Percentiles rank a stretch among this genome's conserved stretches.
phyloP scores from a whole-genome alignment of 345 rosid species.

The Populus euphratica region DNA sequence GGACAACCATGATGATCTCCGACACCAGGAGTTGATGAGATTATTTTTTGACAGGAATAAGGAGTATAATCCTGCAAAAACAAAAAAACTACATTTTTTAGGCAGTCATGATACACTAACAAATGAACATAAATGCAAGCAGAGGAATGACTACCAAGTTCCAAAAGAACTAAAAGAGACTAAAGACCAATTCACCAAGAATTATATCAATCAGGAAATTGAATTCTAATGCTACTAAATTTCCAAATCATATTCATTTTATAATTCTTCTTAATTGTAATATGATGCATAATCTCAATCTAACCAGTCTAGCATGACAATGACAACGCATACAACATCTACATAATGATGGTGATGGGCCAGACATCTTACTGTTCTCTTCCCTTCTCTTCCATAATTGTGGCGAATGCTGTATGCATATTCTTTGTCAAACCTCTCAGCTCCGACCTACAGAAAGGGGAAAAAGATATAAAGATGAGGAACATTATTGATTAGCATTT shows the following conservation, averaged over 20 bases:
- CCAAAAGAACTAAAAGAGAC: neutral
- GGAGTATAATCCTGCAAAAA: conserved; percentile 87
- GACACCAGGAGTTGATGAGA: conserved; percentile 66
- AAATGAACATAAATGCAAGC: neutral
- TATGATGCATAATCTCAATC: neutral
- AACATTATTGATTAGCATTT: neutral
- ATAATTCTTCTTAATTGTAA: neutral
- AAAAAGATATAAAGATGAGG: conserved; percentile 1
- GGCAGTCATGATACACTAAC: neutral
- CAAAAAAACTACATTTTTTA: neutral
- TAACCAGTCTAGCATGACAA: conserved; percentile 1
- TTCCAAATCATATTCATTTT: neutral
- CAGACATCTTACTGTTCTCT: conserved; percentile 65
- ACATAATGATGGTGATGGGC: neutral
- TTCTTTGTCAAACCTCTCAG: conserved; percentile 89
- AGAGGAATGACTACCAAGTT: neutral
- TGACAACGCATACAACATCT: neutral
- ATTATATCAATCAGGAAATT: too few species aligned
- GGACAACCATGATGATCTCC: conserved; percentile 98
- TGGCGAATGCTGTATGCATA: conserved; percentile 86
- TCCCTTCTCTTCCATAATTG: conserved; percentile 91
- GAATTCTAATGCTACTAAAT: neutral
- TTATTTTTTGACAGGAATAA: conserved; percentile 83
- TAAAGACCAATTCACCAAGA: neutral
- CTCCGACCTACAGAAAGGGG: conserved; percentile 51